Base-by-base conservation (phyloP, 768 basidiomycete species). In the Pseudohyphozyma bogoriensis region DNA sequence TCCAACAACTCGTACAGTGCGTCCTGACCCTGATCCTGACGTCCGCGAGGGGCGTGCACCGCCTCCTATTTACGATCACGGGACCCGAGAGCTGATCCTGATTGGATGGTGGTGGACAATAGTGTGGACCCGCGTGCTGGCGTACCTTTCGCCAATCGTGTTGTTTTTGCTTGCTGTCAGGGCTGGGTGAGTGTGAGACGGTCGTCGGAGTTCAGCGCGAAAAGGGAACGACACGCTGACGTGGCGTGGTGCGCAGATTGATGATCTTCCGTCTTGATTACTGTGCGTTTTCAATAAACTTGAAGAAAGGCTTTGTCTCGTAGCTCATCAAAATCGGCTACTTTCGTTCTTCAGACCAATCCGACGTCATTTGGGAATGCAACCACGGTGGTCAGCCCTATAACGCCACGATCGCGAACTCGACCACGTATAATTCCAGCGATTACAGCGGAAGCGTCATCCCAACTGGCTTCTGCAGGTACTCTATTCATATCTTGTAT, bases 311-410 rank as follows among this genome's bases (percentile, higher is more conserved):
- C 18, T 18, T 12, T 3, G 28, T 18, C 3, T 3, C 12, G 29
- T 18, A 49, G 10, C 46, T 47, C 13, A 49, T 29, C 26, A 8
- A n/a, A n/a, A n/a, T n/a, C n/a, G n/a, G n/a, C n/a, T 10, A 8
- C 2, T 7, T 18, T 31, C 22, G 32, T 24, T 15, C 12, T 4
- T n/a, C 56, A 65, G 64, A 62, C 55, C 58, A 62, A 15, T 31
- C 31, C 13, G 59, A 59, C 40, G 51, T 65, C 18, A 50, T 62
- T 46, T 65, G 64, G 64, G 58, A 62, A n/a, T 65, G 64, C 37
- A 56, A 59, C 26, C 58, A 62, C 44, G 64, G 49, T 24, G 50
- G 50, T 3, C 50, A 51, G 50, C 50, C 62, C 6, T 65, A 54
- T 42, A 65, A 62, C 39, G 60, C 18, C 6, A 56, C 57, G 18